Evolutionary conservation across 2,329 filamentous ascomycete species (phyloP), one percentile per base, ranked within the genome.

Genomic region (Parascedosporium putredinis): DNA sequence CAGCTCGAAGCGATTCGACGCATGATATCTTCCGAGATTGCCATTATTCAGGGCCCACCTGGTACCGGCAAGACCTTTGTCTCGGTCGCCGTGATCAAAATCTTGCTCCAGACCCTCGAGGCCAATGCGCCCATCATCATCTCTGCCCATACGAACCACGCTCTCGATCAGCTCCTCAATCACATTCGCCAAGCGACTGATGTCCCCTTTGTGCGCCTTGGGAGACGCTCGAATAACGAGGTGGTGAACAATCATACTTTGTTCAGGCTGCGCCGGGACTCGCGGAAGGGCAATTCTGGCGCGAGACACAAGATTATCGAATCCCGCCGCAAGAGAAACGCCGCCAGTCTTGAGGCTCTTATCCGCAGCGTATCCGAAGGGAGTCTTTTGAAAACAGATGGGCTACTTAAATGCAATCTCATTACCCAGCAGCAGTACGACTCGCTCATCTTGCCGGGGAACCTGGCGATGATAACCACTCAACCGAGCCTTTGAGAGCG

Each of bases 101-200:
- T 83, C 1, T 68, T 90, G 49, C 68, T 88, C 1, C 64, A 72
- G 1, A 86, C 84, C 49, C 73, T 78, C 58, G 60, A 62, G 2
- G 57, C 65, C 0, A 79, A 83, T 51, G 75, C 81, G 7, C 86
- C 86, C 0, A 81, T 96, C 25, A 73, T 95, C 18, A 72, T 95
- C 3, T 78, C 88, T 0, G 88, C 88, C 6, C 88, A 95, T 58
- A 96, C 89, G 0, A 96, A 96, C 52, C 88, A 95, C 63, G 89
- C 89, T 0, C 68, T 95, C 0, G 89, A 96, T 57, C 89, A 95
- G 60, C 70, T 96, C 0, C 69, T 95, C 0, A 67, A 69, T 1
- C 78, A 83, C 50, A 72, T 88, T 14, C 70, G 79, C 1, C 60
- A 68, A 1, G 50, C 57, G 0, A 64, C 62, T 2, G 84, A 64